phyloP scores from a whole-genome alignment of 2,329 filamentous ascomycete species.

The Ophiostoma novo-ulmi region DNA sequence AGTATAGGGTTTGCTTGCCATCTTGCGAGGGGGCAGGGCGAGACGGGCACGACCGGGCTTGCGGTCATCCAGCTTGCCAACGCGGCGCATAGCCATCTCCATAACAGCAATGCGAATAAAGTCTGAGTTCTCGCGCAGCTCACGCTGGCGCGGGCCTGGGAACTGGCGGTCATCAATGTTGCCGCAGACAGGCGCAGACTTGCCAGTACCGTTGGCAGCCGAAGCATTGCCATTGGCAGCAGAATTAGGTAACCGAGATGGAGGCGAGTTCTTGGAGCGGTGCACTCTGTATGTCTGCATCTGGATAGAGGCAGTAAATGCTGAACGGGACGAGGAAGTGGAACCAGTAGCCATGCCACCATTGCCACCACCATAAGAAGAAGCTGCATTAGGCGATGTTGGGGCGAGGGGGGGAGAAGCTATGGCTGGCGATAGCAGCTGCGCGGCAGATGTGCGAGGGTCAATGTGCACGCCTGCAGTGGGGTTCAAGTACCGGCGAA shows the following conservation, averaged over 20 bases:
- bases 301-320: slow-evolving; percentile 62
- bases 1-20: slow-evolving; percentile 49
- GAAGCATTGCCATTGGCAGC: background rate
- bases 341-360: background rate
- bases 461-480: slow-evolving; percentile 49
- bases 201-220: background rate
- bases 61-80: slow-evolving; percentile 61
- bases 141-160: slow-evolving; percentile 54
- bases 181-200: background rate
- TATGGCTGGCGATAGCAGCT: slow-evolving; percentile 23
- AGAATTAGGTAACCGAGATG: background rate
- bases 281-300: slow-evolving; percentile 66
- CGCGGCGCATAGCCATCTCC: slow-evolving; percentile 66
- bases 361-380: background rate
- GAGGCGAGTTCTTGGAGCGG: slow-evolving; percentile 32
- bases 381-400: slow-evolving; percentile 23
- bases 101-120: slow-evolving; percentile 67
- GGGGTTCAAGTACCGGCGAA: slow-evolving; percentile 64
- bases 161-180: slow-evolving; percentile 27
- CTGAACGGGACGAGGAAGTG: slow-evolving; percentile 29
- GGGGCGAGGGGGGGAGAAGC: slow-evolving; percentile 13
- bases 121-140: slow-evolving; percentile 65
- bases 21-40: slow-evolving; percentile 61
- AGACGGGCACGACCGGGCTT: slow-evolving; percentile 63
- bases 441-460: slow-evolving; percentile 30